phyloP scores from a whole-genome alignment of 345 rosid genomes.

The thale cress (Arabidopsis thaliana) region DNA sequence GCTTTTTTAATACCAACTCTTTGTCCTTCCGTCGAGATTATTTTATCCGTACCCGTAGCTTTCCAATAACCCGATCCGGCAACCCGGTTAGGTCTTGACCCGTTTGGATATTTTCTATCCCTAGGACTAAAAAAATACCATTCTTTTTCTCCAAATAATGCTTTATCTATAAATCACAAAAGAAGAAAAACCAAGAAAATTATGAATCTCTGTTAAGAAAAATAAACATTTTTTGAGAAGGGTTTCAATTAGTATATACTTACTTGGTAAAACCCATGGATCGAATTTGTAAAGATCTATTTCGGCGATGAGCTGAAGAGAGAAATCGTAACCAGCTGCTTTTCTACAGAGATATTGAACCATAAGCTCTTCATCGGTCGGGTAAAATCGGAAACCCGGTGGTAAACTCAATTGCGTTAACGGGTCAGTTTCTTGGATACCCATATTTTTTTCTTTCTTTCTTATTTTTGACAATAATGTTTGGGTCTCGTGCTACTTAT shows the following conservation, averaged over 20 bases:
- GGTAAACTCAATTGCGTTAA: slow-evolving; percentile 84
- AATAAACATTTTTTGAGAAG: neutral
- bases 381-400: slow-evolving; percentile 93
- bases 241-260: slow-evolving; percentile 4
- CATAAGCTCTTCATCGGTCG: slow-evolving; percentile 94
- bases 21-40: slow-evolving; percentile 71
- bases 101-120: slow-evolving; percentile 92
- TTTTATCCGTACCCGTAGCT: slow-evolving; percentile 91
- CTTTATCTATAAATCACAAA: slow-evolving; percentile 60
- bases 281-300: slow-evolving; percentile 92
- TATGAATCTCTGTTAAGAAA: neutral
- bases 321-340: slow-evolving; percentile 78
- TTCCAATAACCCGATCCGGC: slow-evolving; percentile 97
- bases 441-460: slow-evolving; percentile 51
- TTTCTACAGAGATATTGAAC: slow-evolving; percentile 84
- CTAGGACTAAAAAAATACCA: slow-evolving; percentile 97
- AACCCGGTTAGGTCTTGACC: slow-evolving; percentile 89
- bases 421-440: slow-evolving; percentile 68
- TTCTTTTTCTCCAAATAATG: slow-evolving; percentile 87
- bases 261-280: slow-evolving; percentile 92
- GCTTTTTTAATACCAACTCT: slow-evolving; percentile 93
- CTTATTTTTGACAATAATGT: slow-evolving; percentile 23
- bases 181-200: neutral
- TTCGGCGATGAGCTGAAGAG: slow-evolving; percentile 74
- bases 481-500: slow-evolving; percentile 19